Percentiles rank a stretch among this genome's conserved stretches.
Conservation (phyloP, 768 basidiomycete genomes). For the Sistotremastrum niveocremeum region DNA sequence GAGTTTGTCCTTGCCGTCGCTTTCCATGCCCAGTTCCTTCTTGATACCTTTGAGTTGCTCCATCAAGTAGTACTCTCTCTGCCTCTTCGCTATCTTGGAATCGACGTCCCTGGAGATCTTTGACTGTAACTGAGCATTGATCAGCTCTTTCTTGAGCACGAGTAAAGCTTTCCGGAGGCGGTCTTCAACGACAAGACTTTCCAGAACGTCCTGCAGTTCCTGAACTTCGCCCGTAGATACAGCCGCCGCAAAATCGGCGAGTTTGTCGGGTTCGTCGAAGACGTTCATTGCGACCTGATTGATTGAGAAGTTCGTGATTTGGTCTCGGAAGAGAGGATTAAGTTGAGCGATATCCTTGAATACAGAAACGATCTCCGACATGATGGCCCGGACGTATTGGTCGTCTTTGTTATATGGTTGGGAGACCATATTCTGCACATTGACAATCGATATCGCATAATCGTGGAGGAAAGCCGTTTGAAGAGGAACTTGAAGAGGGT, state of each 20-base stretch:
- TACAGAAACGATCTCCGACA: conserved; percentile 90
- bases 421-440: conserved; percentile 70
- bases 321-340: conserved; percentile 95
- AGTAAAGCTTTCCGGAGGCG: conserved; percentile 79
- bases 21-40: conserved; percentile 92
- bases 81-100: conserved; percentile 85
- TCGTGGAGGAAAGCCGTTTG: conserved; percentile 80
- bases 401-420: conserved; percentile 84
- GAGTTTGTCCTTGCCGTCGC: conserved; percentile 87
- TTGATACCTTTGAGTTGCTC: conserved; percentile 95
- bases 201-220: conserved; percentile 89
- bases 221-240: conserved; percentile 86
- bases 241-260: conserved; percentile 94
- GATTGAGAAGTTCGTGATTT: conserved; percentile 93
- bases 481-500: conserved; percentile 33
- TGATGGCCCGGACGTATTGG: conserved; percentile 91
- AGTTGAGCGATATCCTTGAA: conserved; percentile 98
- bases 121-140: conserved; percentile 88
- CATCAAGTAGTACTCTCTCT: conserved; percentile 92
- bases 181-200: conserved; percentile 75
- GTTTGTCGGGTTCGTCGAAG: conserved; percentile 94
- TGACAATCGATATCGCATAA: conserved; percentile 75
- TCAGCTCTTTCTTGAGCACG: conserved; percentile 94
- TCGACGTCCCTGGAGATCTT: conserved; percentile 91
- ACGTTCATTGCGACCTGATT: conserved; percentile 86